Base-by-base conservation (phyloP, 2,329 filamentous ascomycete genomes). In the Colletotrichum sp. region DNA sequence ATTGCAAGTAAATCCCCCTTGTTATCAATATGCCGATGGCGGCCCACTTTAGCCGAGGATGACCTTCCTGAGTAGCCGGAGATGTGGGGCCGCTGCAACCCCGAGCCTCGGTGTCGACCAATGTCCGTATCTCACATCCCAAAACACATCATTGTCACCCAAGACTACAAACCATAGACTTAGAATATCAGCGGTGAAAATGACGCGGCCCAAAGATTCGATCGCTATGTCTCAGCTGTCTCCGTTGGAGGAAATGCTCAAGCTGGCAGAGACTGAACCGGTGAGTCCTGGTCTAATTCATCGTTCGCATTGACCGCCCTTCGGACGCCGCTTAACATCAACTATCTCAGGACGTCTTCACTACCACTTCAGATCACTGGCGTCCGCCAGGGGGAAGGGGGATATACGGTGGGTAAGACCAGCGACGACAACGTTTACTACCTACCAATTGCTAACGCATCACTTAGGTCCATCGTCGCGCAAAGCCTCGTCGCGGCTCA, bases 261-360 rank as follows among this genome's bases (percentile, higher is more conserved):
- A 52, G 43, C 12, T 52, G n/a, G 43, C 43, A n/a, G 43, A 52
- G 0, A 52, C 43, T 2, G 43, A 24, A 24, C 43, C 43, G 12
- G 43, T 52, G 6, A 52, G 43, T 52, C 0, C n/a, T 8, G 0
- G n/a, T 52, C n/a, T 24, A 24, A 5, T 2, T 52, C n/a, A 21
- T 52, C 12, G 43, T 52, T 52, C 10, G 6, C 6, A 52, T 52
- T 52, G 43, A 52, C 43, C n/a, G 43, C 43, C n/a, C 43, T 52
- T 52, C 12, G 43, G 10, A 52, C 43, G 43, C 0, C 8, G n/a
- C 43, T 52, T 52, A 13, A 52, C 6, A 21, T 21, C n/a, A 52
- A 52, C 6, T 13, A 5, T 52, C 4, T 4, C 1, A 52, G 43
- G 43, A 52, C n/a, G 43, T 13, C 10, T 52, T 52, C 4, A 52